phyloP scores from a whole-genome alignment of 495 filamentous ascomycete species.

The Viridothelium virens region DNA sequence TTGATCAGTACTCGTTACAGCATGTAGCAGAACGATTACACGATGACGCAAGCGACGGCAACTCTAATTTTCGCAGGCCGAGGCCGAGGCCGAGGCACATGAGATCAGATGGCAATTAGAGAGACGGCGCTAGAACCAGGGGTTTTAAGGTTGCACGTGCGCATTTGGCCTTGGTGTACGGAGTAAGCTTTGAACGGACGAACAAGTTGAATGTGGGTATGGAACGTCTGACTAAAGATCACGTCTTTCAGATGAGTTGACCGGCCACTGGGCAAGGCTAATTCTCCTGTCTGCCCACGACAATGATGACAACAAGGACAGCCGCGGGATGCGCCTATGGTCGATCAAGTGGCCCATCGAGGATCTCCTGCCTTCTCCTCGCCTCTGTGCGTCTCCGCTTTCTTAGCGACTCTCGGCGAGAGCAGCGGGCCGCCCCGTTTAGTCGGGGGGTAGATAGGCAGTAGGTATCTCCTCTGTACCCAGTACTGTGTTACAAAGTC shows the following conservation, averaged over 20 bases:
- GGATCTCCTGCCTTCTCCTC: background rate
- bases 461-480: no score
- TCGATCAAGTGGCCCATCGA: background rate
- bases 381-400: background rate
- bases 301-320: background rate
- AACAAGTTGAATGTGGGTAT: background rate
- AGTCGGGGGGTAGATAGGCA: background rate
- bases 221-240: constrained; percentile 1
- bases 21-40: no score
- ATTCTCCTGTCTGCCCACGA: background rate
- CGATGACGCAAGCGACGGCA: no score
- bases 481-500: no score
- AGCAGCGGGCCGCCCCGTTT: constrained; percentile 1
- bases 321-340: background rate
- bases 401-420: background rate
- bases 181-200: background rate
- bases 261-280: background rate
- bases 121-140: background rate
- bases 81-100: no score
- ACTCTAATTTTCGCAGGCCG: no score
- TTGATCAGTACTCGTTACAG: no score
- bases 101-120: no score
- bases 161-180: background rate
- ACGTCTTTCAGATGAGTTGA: background rate
- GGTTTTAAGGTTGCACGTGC: background rate